Percentiles rank a stretch among this genome's conserved stretches.
phyloP scores from a whole-genome alignment of 305 asterid species.

The Stenogyne calaminthoides region DNA sequence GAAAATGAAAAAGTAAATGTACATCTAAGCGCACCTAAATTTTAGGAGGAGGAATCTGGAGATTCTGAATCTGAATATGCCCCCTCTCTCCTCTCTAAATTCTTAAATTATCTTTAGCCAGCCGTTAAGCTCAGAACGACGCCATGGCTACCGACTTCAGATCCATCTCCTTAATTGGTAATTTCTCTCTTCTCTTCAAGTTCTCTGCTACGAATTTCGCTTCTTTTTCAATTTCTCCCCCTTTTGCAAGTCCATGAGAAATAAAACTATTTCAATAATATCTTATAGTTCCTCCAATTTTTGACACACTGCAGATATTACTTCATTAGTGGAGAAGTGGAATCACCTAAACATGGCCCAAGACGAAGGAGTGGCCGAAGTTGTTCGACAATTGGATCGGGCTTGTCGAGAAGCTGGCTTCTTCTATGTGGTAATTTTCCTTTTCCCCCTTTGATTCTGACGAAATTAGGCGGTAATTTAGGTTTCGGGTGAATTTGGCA shows the following conservation, averaged over 20 bases:
- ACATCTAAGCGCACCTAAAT: no score
- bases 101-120: no score
- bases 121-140: no score
- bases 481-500: background rate
- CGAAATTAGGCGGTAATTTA: background rate
- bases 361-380: slow-evolving; percentile 62
- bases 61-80: no score
- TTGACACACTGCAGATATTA: slow-evolving; percentile 46
- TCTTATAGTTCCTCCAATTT: background rate
- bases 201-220: no score
- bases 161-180: slow-evolving; percentile 77
- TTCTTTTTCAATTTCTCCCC: background rate
- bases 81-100: no score
- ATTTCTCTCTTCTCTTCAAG: background rate
- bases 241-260: background rate
- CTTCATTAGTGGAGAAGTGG: slow-evolving; percentile 70
- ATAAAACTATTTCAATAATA: background rate
- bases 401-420: slow-evolving; percentile 88
- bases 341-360: slow-evolving; percentile 61
- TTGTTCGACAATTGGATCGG: slow-evolving; percentile 61
- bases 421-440: slow-evolving; percentile 68
- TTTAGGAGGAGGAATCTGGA: no score
- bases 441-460: background rate
- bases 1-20: no score
- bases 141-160: slow-evolving; percentile 78